Percentiles rank a stretch among this genome's conserved stretches.
Evolutionary conservation across 306 rosid genomes (phyloP).

Genomic region (Ormosia semicastrata): DNA sequence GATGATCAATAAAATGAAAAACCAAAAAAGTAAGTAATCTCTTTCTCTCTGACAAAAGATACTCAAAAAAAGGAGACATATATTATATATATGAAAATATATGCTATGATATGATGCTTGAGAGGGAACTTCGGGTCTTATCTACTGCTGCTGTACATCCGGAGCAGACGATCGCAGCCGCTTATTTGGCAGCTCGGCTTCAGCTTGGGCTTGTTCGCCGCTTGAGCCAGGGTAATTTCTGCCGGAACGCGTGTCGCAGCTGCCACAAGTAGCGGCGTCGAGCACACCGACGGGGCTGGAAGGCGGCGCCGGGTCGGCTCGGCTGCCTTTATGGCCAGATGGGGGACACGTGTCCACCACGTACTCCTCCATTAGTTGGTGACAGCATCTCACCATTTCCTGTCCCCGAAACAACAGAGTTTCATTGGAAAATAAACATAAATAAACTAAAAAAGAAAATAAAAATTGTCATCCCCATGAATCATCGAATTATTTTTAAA

Average conservation of each 20-base stretch:
- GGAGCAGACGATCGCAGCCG: conserved; percentile 42
- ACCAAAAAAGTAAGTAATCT: not conserved
- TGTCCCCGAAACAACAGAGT: conserved; percentile 38
- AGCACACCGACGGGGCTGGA: conserved; percentile 73
- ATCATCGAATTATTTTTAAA: no score
- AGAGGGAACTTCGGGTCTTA: not conserved
- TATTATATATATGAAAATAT: not conserved
- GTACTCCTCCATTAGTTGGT: conserved; percentile 73
- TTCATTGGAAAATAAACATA: conserved; percentile 6
- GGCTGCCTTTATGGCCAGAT: conserved; percentile 16
- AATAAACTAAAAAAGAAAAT: not conserved
- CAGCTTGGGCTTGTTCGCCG: not conserved
- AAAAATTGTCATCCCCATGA: no score
- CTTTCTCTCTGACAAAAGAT: conserved; percentile 25
- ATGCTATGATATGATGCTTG: not conserved
- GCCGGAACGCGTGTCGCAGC: conserved; percentile 61
- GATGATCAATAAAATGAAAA: not conserved
- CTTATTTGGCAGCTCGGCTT: conserved; percentile 45
- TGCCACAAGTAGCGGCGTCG: conserved; percentile 56
- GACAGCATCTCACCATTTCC: conserved; percentile 86
- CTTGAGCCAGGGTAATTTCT: conserved; percentile 11
- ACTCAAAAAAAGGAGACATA: conserved; percentile 2
- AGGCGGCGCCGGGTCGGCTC: conserved; percentile 40
- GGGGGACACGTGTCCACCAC: conserved; percentile 63
- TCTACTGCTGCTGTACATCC: conserved; percentile 39